Base-by-base conservation (phyloP, 1,139 yeast genomes). In the Lodderomyces oxycetoniae region DNA sequence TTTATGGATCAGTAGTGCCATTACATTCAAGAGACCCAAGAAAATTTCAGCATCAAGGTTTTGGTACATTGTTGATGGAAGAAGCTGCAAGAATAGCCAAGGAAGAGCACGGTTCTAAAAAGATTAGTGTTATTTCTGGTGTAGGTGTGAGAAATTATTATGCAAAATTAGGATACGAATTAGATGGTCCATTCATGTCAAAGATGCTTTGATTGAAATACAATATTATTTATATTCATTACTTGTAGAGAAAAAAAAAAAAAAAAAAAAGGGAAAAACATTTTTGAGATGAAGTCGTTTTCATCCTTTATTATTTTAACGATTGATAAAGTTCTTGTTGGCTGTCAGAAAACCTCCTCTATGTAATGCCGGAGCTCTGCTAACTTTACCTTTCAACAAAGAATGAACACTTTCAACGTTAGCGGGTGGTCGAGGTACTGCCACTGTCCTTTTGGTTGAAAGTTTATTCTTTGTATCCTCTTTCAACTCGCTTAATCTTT, bases 21-120 rank as follows among this genome's bases (percentile, higher is more conserved):
- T 64, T 91, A 43, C 98, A 93, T 57, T 84, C 94, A n/a, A 74
- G 97, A 48, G 98, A 91, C 59, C 98, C 98, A 34, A 75, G 96
- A 51, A 91, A 91, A 59, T 91, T 91, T 66, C 99, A 91, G 66
- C 99, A 91, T 67, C 98, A 93, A 70, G 99, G 99, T 13, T 91
- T 91, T 55, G 99, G 99, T 42, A 89, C 98, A 2, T 69, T 91
- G 49, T 63, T 91, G 37, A 91, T 91, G 98, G 98, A 93, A 60
- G 98, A 91, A 59, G 98, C 98, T 3, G 97, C 88, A 49, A 73
- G 96, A 47, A 91, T 91, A 39, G 94, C 99, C 2, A 73, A 79
- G 36, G 96, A 89, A 52, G 99, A 91, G 57, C 99, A 91, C 56
- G 95, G 96, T 0, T 82, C 95, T 9, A 69, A 72, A 36, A 93